phyloP scores from a whole-genome alignment of 2,329 filamentous ascomycete species.

The Aspergillus novoparasiticus region DNA sequence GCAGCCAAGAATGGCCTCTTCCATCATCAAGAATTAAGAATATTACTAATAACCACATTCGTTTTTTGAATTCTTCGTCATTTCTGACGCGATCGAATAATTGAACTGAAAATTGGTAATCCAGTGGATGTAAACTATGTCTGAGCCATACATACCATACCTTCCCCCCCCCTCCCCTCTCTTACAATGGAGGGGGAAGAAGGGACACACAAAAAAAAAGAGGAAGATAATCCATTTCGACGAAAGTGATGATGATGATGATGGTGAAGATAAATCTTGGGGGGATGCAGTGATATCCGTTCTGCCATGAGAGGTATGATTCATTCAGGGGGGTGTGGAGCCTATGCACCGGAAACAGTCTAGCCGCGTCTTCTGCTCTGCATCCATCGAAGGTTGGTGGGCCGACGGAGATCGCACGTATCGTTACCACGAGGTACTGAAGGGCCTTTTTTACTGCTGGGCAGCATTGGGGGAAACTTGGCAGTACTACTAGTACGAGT shows the following conservation, averaged over 20 bases:
- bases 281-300: neutral
- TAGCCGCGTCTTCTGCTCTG: slow-evolving; percentile 12
- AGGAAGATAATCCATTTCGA: neutral
- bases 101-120: neutral
- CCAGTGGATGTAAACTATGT: neutral
- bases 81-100: neutral
- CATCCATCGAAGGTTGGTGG: slow-evolving; percentile 17
- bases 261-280: neutral
- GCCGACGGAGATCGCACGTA: slow-evolving; percentile 20
- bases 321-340: slow-evolving; percentile 24
- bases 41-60: neutral
- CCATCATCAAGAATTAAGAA: neutral
- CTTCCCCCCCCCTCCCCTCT: too few species aligned
- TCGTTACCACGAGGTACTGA: slow-evolving; percentile 26
- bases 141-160: neutral
- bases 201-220: too few species aligned
- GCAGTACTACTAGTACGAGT: neutral
- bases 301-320: slow-evolving; percentile 9
- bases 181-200: neutral
- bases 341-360: slow-evolving; percentile 18
- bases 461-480: neutral
- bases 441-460: neutral
- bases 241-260: neutral
- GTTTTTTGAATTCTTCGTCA: neutral
- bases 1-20: neutral